Evolutionary conservation across 495 filamentous ascomycete species (phyloP).

Genomic region (Achaetomiella virescens): DNA sequence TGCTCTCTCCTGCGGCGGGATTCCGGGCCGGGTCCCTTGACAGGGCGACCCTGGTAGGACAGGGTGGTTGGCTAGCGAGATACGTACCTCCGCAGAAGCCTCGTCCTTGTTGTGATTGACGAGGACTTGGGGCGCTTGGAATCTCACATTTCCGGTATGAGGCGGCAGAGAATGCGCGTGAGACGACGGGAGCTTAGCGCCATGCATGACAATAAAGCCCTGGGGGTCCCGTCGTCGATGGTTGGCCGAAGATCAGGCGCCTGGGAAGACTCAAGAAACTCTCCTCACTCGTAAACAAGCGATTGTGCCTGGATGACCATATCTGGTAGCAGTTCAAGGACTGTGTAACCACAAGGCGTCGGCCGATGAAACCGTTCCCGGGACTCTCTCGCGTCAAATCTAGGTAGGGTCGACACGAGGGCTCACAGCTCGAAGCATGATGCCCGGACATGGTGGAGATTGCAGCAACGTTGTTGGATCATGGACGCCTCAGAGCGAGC

Average conservation of each 20-base stretch:
- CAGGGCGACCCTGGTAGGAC: slow-evolving; percentile 1
- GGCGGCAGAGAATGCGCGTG: background rate
- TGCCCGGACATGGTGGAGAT: background rate
- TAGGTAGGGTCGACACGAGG: background rate
- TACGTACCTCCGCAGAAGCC: background rate
- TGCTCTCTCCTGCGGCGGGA: slow-evolving; percentile 15
- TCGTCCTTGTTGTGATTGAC: background rate
- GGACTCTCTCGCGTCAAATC: background rate
- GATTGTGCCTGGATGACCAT: background rate
- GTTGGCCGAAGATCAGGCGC: background rate
- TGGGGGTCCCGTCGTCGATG: background rate
- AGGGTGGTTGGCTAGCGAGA: slow-evolving; percentile 7
- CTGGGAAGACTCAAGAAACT: background rate
- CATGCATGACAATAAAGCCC: background rate
- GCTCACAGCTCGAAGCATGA: background rate
- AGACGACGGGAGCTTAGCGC: background rate
- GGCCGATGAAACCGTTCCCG: background rate
- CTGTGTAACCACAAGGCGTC: background rate
- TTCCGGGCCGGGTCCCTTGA: slow-evolving; percentile 21
- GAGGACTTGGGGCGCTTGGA: slow-evolving; percentile 1
- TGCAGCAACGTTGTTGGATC: background rate
- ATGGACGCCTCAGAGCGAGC: background rate
- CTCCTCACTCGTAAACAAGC: too few species aligned
- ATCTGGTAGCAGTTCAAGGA: background rate
- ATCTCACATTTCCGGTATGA: background rate